Base-by-base conservation (phyloP, 371 early-diverging fungal genomes). In the Parasitella parasitica region DNA sequence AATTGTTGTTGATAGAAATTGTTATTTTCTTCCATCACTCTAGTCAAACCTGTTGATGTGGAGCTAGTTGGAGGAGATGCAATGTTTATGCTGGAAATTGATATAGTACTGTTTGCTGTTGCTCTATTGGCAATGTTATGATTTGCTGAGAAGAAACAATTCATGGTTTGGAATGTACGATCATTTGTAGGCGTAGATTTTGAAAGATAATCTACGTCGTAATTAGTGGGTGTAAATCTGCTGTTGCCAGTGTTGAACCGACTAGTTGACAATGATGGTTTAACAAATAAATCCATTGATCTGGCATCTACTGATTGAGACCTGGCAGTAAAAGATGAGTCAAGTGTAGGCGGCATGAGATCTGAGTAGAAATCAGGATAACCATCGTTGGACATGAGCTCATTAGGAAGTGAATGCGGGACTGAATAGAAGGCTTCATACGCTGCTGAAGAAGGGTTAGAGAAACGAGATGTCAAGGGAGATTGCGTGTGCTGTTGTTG, bases 361-460 rank as follows among this genome's bases (percentile, higher is more conserved):
- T 61, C 69, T 57, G 64, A 70, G 63, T 55, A 59, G 48, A 57
- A 67, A 39, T 62, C 63, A 39, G 46, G 53, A 22, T 57, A 59
- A 26, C 35, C 52, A 49, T 54, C 54, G 48, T 66, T 60, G 28
- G 83, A 74, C 41, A 78, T 66, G 18, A 77, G 59, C 22, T 83
- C 83, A 59, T 73, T 77, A 6, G 82, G 54, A 20, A 52, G 57
- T 13, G 77, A 30, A 39, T 72, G 72, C 49, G 77, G 76, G 8
- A 81, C 80, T 16, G 83, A 82, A 72, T 80, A 69, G 50, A 83
- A 83, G 22, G 82, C 78, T 50, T 86, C 86, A 57, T 81, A 86
- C 28, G 77, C 74, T 7, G 85, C 67, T 41, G 68, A 52, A 43
- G 43, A 43, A 20, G 43, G 22, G 9, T 43, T 43, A 13, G 72